phyloP scores from a whole-genome alignment of 306 rosid species.

The Abrus precatorius region DNA sequence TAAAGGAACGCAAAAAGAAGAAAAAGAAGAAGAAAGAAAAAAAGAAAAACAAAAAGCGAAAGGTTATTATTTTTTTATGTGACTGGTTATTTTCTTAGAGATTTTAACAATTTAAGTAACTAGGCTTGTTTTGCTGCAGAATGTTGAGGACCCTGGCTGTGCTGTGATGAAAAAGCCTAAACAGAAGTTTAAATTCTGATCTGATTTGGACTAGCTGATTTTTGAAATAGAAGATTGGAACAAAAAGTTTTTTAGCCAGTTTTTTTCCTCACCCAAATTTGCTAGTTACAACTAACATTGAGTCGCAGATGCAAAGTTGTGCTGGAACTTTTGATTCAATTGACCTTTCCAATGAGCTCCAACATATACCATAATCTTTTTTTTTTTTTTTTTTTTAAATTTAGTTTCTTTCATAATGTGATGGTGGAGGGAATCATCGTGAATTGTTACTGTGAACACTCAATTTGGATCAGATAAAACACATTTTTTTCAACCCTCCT shows the following conservation, averaged over 20 bases:
- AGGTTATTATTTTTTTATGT: conserved; percentile 55
- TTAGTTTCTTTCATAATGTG: conserved; percentile 32
- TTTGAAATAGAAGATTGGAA: conserved; percentile 30
- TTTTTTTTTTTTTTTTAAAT: background rate
- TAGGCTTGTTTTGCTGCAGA: conserved; percentile 54
- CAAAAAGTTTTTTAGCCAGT: conserved; percentile 27
- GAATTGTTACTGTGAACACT: background rate
- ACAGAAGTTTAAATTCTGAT: conserved; percentile 62
- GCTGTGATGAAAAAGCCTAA: conserved; percentile 57
- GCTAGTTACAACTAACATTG: conserved; percentile 17
- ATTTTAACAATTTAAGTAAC: conserved; percentile 29
- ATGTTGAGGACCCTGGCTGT: conserved; percentile 54
- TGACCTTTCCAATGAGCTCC: background rate
- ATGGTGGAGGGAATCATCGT: background rate
- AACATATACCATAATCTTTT: background rate
- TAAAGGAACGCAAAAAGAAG: conserved; percentile 60
- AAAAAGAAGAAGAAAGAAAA: conserved; percentile 52
- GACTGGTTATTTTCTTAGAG: conserved; percentile 30
- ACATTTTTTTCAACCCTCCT: background rate
- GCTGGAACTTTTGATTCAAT: conserved; percentile 19
- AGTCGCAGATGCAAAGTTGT: background rate
- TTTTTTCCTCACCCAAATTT: conserved; percentile 41
- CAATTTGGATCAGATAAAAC: background rate
- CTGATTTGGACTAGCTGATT: conserved; percentile 5
- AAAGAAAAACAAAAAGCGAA: conserved; percentile 63